phyloP scores from a whole-genome alignment of 495 filamentous ascomycete species.

The Podospora pseudocomata region DNA sequence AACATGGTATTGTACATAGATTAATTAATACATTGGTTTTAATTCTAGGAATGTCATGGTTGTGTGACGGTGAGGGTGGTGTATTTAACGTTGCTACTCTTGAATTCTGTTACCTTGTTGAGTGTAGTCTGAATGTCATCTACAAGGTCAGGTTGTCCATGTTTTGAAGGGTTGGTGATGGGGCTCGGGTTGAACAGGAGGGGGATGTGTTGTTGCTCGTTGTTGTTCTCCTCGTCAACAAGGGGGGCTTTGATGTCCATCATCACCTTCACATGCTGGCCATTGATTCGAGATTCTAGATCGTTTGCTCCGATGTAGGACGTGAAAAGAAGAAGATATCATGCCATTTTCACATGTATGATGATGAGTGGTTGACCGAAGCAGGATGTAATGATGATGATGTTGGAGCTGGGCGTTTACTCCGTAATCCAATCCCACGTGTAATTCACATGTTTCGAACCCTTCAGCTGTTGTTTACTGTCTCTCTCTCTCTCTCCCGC shows the following conservation, averaged over 20 bases:
- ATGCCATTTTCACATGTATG: neutral
- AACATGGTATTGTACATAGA: neutral
- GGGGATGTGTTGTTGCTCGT: no score
- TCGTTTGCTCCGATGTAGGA: neutral
- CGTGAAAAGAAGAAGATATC: neutral
- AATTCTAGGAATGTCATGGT: neutral
- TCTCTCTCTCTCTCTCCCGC: no score
- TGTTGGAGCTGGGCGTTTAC: no score
- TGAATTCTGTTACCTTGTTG: neutral
- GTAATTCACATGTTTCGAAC: neutral
- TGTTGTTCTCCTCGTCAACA: no score
- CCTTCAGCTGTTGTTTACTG: no score
- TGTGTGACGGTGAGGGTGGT: neutral
- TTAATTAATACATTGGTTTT: neutral
- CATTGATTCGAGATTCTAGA: neutral
- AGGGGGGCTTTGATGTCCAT: no score
- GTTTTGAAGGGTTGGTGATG: no score
- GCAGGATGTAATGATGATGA: no score
- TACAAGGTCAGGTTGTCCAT: no score
- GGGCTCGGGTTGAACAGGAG: no score
- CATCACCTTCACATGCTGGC: neutral
- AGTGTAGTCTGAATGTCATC: no score
- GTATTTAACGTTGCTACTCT: neutral
- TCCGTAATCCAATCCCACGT: neutral
- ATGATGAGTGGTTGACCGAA: no score